Evolutionary conservation across 176 grass and related monocot genomes (phyloP).

Genomic region (Tillandsia leiboldiana): DNA sequence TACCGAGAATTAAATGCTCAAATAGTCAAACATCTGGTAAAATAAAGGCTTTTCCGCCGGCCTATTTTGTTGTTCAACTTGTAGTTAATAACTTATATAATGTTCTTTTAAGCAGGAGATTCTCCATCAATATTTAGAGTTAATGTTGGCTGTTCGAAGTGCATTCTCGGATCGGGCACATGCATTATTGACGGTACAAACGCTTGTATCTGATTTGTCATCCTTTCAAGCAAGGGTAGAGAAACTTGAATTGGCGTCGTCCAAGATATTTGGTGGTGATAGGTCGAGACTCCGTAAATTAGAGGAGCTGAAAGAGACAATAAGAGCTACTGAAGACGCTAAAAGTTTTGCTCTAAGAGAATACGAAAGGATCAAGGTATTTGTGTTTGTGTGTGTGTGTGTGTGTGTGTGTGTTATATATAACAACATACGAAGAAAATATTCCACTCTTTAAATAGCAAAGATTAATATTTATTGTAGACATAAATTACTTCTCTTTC

Average conservation of each 20-base stretch:
- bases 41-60: neutral
- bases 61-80: too few species aligned
- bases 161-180: conserved; percentile 88
- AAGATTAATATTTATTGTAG: neutral
- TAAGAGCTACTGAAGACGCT: conserved; percentile 76
- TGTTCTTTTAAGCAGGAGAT: conserved; percentile 48
- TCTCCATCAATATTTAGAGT: conserved; percentile 82
- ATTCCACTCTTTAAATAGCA: too few species aligned
- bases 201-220: conserved; percentile 79
- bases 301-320: conserved; percentile 75
- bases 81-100: too few species aligned
- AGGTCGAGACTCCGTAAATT: conserved; percentile 62
- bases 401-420: too few species aligned
- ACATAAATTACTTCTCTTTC: too few species aligned
- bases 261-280: conserved; percentile 92
- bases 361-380: conserved; percentile 98
- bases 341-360: conserved; percentile 78
- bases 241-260: conserved; percentile 77
- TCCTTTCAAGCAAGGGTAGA: conserved; percentile 64
- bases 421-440: too few species aligned
- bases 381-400: neutral
- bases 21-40: conserved; percentile 92
- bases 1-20: conserved; percentile 91
- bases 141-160: conserved; percentile 76
- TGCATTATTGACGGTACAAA: conserved; percentile 92